Evolutionary conservation across 1,284 basidiomycete species (phyloP).

Genomic region (Sphagnurus paluster): DNA sequence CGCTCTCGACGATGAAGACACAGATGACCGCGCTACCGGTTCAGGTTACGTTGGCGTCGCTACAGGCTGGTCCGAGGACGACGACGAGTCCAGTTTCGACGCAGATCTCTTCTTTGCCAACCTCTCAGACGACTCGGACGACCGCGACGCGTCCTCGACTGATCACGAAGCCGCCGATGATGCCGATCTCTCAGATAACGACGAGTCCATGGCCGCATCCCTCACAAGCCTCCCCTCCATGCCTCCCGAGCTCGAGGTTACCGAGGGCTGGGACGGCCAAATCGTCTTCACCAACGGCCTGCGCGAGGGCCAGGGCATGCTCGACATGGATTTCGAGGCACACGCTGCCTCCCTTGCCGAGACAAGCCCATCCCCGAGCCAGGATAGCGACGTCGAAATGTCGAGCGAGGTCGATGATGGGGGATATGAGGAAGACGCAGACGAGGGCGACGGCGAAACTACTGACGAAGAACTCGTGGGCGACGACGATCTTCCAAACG

Average conservation of each 20-base stretch:
- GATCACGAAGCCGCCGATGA: slow-evolving; percentile 39
- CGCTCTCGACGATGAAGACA: slow-evolving; percentile 40
- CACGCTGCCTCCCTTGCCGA: slow-evolving; percentile 48
- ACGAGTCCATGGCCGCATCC: slow-evolving; percentile 34
- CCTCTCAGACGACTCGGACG: slow-evolving; percentile 55
- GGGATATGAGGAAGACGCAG: slow-evolving; percentile 44
- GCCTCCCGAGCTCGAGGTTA: slow-evolving; percentile 55
- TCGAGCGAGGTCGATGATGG: slow-evolving; percentile 37
- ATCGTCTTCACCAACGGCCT: slow-evolving; percentile 67
- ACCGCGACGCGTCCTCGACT: slow-evolving; percentile 30
- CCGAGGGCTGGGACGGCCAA: slow-evolving; percentile 71
- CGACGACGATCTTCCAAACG: slow-evolving; percentile 67
- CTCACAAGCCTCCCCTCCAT: slow-evolving; percentile 33
- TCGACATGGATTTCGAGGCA: slow-evolving; percentile 60
- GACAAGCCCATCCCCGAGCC: slow-evolving; percentile 34
- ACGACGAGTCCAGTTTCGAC: slow-evolving; percentile 74
- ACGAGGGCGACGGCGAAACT: slow-evolving; percentile 59
- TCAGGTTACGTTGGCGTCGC: slow-evolving; percentile 57
- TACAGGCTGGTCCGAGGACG: slow-evolving; percentile 73
- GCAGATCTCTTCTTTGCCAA: slow-evolving; percentile 79
- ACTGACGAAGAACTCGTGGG: slow-evolving; percentile 81
- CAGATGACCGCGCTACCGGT: slow-evolving; percentile 42
- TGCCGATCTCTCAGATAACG: slow-evolving; percentile 44
- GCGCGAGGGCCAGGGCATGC: slow-evolving; percentile 47
- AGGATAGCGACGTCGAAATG: slow-evolving; percentile 47